Evolutionary conservation across 2,329 filamentous ascomycete genomes (phyloP).

Genomic region (Pyricularia sp.): DNA sequence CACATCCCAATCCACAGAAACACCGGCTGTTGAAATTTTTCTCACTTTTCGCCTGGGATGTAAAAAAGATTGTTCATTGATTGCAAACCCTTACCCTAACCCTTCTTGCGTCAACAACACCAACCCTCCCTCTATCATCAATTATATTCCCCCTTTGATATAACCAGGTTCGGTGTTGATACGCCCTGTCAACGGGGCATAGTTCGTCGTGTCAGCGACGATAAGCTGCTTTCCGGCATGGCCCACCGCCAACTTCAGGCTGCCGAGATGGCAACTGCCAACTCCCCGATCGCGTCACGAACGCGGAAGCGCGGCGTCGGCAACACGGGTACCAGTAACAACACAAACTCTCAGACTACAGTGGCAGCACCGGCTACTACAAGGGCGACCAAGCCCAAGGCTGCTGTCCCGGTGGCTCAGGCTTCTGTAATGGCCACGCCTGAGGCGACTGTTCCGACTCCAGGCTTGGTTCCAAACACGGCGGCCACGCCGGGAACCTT

Average conservation of each 20-base stretch:
- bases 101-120: not conserved
- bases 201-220: not conserved
- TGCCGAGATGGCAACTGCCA: not conserved
- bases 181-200: not conserved
- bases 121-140: not conserved
- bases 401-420: not conserved
- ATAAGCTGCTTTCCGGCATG: not conserved
- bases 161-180: not conserved
- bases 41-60: not conserved
- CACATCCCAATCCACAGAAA: not conserved
- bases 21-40: not conserved
- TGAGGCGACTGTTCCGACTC: not conserved
- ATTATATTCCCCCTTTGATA: not conserved
- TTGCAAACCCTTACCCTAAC: constrained; percentile 2
- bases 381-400: not conserved
- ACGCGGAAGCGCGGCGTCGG: not conserved
- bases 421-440: not conserved
- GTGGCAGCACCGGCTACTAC: not conserved
- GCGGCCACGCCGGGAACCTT: not conserved
- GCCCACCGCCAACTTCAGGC: not conserved
- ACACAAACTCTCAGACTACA: not conserved
- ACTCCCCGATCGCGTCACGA: not conserved
- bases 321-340: not conserved
- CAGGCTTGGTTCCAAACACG: not conserved
- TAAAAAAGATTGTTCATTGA: not conserved